Evolutionary conservation across 2,329 filamentous ascomycete species (phyloP).

Genomic region (Conoideocrella luteorostrata): DNA sequence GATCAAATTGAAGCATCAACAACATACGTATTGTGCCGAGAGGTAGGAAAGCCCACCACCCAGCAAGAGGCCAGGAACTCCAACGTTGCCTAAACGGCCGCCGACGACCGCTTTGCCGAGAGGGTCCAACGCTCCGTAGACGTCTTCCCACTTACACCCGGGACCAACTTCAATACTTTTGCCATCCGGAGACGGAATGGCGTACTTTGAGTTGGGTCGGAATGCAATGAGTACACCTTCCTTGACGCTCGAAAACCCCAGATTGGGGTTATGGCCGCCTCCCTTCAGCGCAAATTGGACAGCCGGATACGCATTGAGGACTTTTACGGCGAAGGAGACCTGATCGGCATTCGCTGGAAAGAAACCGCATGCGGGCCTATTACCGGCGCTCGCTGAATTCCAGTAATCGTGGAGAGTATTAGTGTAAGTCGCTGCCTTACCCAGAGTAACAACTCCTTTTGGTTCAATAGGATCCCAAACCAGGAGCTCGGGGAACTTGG

Average conservation of each 20-base stretch:
- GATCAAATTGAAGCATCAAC: conserved; percentile 21
- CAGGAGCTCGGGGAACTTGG: conserved; percentile 11
- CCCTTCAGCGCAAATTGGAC: conserved; percentile 49
- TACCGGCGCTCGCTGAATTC: conserved; percentile 11
- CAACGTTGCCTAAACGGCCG: conserved; percentile 39
- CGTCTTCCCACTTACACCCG: conserved; percentile 37
- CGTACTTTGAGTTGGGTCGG: conserved; percentile 7
- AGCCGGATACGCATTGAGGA: conserved; percentile 35
- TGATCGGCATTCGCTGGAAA: conserved; percentile 41
- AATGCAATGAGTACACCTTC: conserved; percentile 37
- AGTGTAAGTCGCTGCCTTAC: conserved; percentile 7
- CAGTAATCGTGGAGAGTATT: conserved; percentile 12
- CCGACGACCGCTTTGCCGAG: conserved; percentile 36
- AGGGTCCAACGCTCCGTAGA: conserved; percentile 33
- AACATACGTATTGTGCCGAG: conserved; percentile 42
- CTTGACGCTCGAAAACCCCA: conserved; percentile 43
- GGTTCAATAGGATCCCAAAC: conserved; percentile 16
- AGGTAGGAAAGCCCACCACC: conserved; percentile 49
- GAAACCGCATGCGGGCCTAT: conserved; percentile 33
- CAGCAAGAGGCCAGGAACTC: conserved; percentile 43
- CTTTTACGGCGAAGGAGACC: conserved; percentile 44
- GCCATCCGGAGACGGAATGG: conserved; percentile 22
- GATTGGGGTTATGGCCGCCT: conserved; percentile 52
- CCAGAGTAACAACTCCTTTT: not conserved
- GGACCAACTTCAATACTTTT: conserved; percentile 37